These are phyloP conservation scores for Proliferodiscus dingleyae DNA, from an alignment of 2,329 filamentous ascomycete genomes.

Conservation along the genomic window DNA sequence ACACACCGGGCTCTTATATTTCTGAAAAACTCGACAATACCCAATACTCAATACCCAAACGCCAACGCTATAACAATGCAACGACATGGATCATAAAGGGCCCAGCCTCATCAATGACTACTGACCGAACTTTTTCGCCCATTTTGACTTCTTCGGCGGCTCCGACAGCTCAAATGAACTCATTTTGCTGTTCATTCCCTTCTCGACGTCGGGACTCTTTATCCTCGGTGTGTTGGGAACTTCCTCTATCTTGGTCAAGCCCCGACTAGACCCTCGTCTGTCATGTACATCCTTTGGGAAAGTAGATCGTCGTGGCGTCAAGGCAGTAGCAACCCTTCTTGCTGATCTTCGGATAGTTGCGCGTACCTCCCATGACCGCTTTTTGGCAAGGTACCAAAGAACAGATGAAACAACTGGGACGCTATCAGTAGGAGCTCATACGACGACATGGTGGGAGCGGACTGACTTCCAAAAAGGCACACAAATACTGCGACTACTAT, in stretches of 20 bases:
- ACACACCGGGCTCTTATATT: constrained; percentile 5
- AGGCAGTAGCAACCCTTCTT: constrained; percentile 53
- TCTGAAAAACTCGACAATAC: constrained; percentile 4
- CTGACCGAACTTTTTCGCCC: constrained; percentile 24
- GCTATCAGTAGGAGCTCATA: constrained; percentile 3
- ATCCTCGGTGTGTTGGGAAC: constrained; percentile 55
- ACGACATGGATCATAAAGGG: constrained; percentile 8
- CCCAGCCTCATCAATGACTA: constrained; percentile 15
- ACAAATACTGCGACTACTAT: constrained; percentile 65
- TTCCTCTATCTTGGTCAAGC: constrained; percentile 46
- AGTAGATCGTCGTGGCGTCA: constrained; percentile 57
- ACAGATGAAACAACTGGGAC: constrained; percentile 40
- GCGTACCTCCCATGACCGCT: constrained; percentile 75
- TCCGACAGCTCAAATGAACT: constrained; percentile 29
- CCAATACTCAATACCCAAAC: constrained; percentile 6
- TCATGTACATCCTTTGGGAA: constrained; percentile 54
- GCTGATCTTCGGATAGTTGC: constrained; percentile 67
- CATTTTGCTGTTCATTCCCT: constrained; percentile 37
- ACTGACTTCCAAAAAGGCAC: constrained; percentile 64
- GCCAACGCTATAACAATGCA: constrained; percentile 9
- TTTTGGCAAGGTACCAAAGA: constrained; percentile 78
- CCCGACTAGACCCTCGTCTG: constrained; percentile 36
- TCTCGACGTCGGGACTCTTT: constrained; percentile 53
- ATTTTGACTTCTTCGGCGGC: constrained; percentile 29
- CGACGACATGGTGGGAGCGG: neutral